Conservation (phyloP, 2,329 filamentous ascomycete genomes). For the Teratosphaeria nubilosa region DNA sequence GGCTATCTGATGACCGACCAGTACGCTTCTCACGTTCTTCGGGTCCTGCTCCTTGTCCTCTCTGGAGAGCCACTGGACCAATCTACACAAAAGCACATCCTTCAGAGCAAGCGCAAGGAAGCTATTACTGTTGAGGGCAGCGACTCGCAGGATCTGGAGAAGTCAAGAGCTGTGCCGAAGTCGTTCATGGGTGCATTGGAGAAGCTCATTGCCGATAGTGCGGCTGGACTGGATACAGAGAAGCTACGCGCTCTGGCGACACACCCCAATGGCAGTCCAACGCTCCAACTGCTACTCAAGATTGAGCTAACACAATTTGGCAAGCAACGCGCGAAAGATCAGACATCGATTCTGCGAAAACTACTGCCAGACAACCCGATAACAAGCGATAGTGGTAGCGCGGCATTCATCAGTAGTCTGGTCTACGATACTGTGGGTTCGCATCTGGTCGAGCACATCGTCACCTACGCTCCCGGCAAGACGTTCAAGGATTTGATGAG, state of each 20-base stretch:
- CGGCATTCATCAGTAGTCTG: constrained; percentile 73
- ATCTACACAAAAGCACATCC: constrained; percentile 56
- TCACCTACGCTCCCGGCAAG: constrained; percentile 72
- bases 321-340: constrained; percentile 54
- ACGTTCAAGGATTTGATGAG: constrained; percentile 81
- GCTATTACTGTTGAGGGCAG: constrained; percentile 55
- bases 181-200: constrained; percentile 68
- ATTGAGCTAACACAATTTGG: constrained; percentile 69
- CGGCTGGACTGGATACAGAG: constrained; percentile 63
- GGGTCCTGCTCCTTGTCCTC: constrained; percentile 75
- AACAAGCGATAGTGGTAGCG: constrained; percentile 60
- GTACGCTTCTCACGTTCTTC: constrained; percentile 84
- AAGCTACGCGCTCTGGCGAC: constrained; percentile 75
- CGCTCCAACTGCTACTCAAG: constrained; percentile 80
- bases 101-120: constrained; percentile 91
- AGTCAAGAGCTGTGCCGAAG: constrained; percentile 51
- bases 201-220: constrained; percentile 71
- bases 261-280: constrained; percentile 84
- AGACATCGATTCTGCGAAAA: constrained; percentile 60
- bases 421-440: constrained; percentile 88
- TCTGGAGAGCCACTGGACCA: constrained; percentile 72
- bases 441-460: constrained; percentile 76
- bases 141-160: constrained; percentile 35
- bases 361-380: constrained; percentile 74
- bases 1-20: constrained; percentile 74